Conservation (phyloP, 1,139 yeast genomes). For the Suhomyces ambrosiae region DNA sequence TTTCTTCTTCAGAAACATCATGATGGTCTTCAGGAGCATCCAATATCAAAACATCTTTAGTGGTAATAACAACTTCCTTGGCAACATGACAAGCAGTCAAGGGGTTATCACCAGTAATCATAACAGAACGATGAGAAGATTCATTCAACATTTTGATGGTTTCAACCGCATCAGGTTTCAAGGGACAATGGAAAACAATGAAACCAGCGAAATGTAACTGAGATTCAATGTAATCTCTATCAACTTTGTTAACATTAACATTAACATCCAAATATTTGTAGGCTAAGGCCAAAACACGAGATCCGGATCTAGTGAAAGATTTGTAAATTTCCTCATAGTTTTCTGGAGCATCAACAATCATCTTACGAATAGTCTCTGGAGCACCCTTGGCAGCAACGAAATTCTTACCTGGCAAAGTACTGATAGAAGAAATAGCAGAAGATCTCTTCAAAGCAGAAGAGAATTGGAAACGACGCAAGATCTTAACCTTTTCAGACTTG, state of each 20-base stretch:
- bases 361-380: conserved; percentile 90
- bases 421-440: conserved; percentile 75
- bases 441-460: conserved; percentile 96
- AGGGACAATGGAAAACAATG: conserved; percentile 95
- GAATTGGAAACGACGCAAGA: conserved; percentile 93
- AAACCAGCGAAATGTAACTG: conserved; percentile 85
- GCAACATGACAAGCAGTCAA: conserved; percentile 98
- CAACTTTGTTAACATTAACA: conserved; percentile 53
- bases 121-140: conserved; percentile 90
- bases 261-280: conserved; percentile 68
- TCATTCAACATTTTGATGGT: conserved; percentile 91
- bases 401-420: conserved; percentile 51
- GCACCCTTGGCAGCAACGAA: conserved; percentile 97
- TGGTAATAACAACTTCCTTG: conserved; percentile 84
- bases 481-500: conserved; percentile 59
- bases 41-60: conserved; percentile 76
- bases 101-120: conserved; percentile 99
- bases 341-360: conserved; percentile 72
- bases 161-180: conserved; percentile 89
- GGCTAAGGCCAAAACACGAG: conserved; percentile 94
- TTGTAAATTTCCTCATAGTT: conserved; percentile 85
- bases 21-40: conserved; percentile 80
- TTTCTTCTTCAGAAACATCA: conserved; percentile 51
- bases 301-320: conserved; percentile 91
- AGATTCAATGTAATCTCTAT: conserved; percentile 76